Evolutionary conservation across 2,329 filamentous ascomycete species (phyloP).

Genomic region (Trichocomaceae sp.): DNA sequence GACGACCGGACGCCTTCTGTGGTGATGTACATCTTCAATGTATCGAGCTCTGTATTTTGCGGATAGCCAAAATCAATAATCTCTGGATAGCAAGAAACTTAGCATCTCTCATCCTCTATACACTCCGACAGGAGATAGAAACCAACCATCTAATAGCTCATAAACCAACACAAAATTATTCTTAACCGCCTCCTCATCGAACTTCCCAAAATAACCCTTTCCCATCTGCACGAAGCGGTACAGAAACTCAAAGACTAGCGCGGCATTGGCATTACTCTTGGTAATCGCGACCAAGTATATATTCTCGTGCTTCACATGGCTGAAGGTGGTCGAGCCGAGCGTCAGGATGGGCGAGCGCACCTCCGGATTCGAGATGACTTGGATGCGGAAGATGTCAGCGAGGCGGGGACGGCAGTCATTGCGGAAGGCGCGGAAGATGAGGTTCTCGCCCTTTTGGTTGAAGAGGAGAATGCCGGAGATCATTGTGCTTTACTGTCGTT

Average conservation of each 20-base stretch:
- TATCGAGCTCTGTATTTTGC: conserved; percentile 97
- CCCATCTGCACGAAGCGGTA: conserved; percentile 87
- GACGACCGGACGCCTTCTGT: conserved; percentile 95
- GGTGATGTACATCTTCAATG: conserved; percentile 99
- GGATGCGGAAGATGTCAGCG: conserved; percentile 98
- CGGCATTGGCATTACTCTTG: conserved; percentile 98
- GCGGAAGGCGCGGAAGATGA: conserved; percentile 97
- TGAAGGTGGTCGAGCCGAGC: conserved; percentile 95
- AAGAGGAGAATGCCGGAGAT: conserved; percentile 95
- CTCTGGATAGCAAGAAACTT: conserved; percentile 48
- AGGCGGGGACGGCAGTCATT: conserved; percentile 96
- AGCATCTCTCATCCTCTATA: neutral
- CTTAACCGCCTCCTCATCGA: conserved; percentile 98
- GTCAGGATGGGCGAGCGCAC: conserved; percentile 97
- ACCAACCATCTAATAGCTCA: conserved; percentile 80
- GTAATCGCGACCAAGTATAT: conserved; percentile 97
- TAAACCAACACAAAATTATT: conserved; percentile 99
- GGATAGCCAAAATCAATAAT: conserved; percentile 99
- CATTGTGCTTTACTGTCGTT: conserved; percentile 55
- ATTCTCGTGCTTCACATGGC: conserved; percentile 99
- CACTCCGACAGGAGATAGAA: neutral
- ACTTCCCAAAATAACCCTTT: conserved; percentile 96
- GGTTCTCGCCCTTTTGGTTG: conserved; percentile 99
- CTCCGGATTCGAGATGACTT: conserved; percentile 97
- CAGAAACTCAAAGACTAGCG: conserved; percentile 94